phyloP scores from a whole-genome alignment of 495 filamentous ascomycete genomes.

The Xeromyces bisporus region DNA sequence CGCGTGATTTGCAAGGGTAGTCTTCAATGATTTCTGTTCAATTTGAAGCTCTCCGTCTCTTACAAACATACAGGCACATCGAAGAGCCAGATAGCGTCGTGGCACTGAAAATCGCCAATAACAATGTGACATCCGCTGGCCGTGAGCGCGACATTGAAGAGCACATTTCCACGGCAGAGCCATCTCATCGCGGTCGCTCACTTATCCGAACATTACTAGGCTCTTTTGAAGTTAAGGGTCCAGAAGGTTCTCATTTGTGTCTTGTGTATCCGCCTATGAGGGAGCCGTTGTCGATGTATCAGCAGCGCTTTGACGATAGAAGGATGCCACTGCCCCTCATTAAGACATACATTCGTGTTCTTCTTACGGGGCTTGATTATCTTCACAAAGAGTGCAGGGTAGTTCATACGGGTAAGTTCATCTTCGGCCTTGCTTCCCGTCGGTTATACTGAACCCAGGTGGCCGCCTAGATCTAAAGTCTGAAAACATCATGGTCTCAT shows the following conservation, averaged over 20 bases:
- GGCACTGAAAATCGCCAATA: conserved; percentile 25
- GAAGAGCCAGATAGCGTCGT: conserved; percentile 22
- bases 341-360: conserved; percentile 22
- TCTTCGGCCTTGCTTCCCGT: conserved; percentile 7
- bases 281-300: conserved; percentile 18
- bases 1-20: conserved; percentile 21
- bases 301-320: conserved; percentile 13
- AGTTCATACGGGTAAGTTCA: conserved; percentile 19
- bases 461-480: conserved; percentile 27
- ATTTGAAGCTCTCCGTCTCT: conserved; percentile 2
- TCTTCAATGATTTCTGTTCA: conserved; percentile 1
- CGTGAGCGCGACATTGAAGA: conserved; percentile 23
- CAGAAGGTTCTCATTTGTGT: conserved; percentile 30
- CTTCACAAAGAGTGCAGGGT: conserved; percentile 23
- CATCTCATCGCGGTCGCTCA: conserved; percentile 17
- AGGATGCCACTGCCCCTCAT: conserved; percentile 17
- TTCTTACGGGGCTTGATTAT: conserved; percentile 30
- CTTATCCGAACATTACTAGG: conserved; percentile 12
- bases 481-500: conserved; percentile 29
- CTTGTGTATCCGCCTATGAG: conserved; percentile 27
- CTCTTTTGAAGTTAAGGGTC: conserved; percentile 22
- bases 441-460: conserved; percentile 9
- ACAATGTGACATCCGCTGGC: conserved; percentile 13
- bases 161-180: conserved; percentile 17
- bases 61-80: conserved; percentile 7